A percentile compares a stretch with the other conserved stretches of the same genome.
Evolutionary conservation across 192 early-diverging fungal genomes (phyloP).

Genomic region (Coemansia sp.): DNA sequence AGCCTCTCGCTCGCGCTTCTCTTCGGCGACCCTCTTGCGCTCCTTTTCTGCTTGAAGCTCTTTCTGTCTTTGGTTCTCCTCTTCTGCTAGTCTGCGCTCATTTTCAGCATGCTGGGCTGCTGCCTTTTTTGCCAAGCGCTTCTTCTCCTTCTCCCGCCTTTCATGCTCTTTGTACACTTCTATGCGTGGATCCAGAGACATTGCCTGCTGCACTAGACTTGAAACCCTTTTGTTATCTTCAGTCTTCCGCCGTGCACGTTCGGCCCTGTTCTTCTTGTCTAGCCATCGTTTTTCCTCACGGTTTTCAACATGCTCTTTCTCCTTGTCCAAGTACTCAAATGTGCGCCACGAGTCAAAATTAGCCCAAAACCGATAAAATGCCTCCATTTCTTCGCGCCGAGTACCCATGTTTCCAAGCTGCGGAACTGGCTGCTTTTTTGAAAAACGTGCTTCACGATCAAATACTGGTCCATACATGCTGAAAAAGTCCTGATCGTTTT

Average conservation of each 20-base stretch:
- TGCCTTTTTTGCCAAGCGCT: slow-evolving; percentile 28
- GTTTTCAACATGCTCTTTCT: slow-evolving; percentile 67
- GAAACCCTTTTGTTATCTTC: slow-evolving; percentile 76
- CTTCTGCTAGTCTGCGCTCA: slow-evolving; percentile 31
- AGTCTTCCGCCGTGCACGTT: slow-evolving; percentile 73
- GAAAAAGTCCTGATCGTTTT: slow-evolving; percentile 32
- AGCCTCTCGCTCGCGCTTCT: slow-evolving; percentile 36
- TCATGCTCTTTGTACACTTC: slow-evolving; percentile 71
- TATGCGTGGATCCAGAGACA: slow-evolving; percentile 74
- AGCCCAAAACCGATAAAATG: slow-evolving; percentile 75
- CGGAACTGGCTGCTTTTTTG: slow-evolving; percentile 60
- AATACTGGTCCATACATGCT: slow-evolving; percentile 59
- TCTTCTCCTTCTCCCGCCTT: slow-evolving; percentile 51
- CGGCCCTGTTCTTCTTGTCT: slow-evolving; percentile 75
- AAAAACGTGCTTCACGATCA: slow-evolving; percentile 71
- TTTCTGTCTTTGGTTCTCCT: slow-evolving; percentile 3
- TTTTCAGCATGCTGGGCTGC: slow-evolving; percentile 33
- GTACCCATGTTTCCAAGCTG: slow-evolving; percentile 61
- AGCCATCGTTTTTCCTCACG: slow-evolving; percentile 78
- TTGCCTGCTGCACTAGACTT: slow-evolving; percentile 65
- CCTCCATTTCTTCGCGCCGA: slow-evolving; percentile 66
- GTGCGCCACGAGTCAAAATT: slow-evolving; percentile 78
- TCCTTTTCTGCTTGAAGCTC: slow-evolving; percentile 15
- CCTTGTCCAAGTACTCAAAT: slow-evolving; percentile 82
- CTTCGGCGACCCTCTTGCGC: slow-evolving; percentile 42